Percentiles rank a stretch among this genome's conserved stretches.
phyloP scores from a whole-genome alignment of 2,329 filamentous ascomycete genomes.

The Scedosporium apiospermum region DNA sequence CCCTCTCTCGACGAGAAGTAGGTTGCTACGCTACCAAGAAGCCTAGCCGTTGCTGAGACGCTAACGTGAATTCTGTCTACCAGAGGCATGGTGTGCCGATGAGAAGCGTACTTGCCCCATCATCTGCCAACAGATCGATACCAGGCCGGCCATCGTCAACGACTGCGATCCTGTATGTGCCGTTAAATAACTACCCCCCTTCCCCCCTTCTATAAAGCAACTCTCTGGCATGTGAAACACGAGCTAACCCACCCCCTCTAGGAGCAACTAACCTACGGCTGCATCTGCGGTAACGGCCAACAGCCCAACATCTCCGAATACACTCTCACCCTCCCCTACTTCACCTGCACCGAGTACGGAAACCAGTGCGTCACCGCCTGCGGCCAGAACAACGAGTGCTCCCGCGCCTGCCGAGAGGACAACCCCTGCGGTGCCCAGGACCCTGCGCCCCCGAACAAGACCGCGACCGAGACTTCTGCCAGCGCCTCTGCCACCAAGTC shows the following conservation, averaged over 20 bases:
- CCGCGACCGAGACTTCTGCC: slow-evolving; percentile 28
- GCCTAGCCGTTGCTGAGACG: background rate
- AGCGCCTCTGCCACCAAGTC: slow-evolving; percentile 14
- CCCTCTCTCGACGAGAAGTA: slow-evolving; percentile 39
- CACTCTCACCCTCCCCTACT: slow-evolving; percentile 70
- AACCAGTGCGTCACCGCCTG: slow-evolving; percentile 57
- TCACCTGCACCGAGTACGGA: slow-evolving; percentile 62
- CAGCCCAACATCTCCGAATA: slow-evolving; percentile 68
- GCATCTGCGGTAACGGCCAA: slow-evolving; percentile 58
- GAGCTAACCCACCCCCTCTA: slow-evolving; percentile 17
- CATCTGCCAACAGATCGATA: slow-evolving; percentile 56
- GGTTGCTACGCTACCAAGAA: slow-evolving; percentile 15
- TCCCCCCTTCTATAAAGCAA: background rate
- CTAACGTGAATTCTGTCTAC: background rate
- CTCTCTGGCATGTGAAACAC: background rate
- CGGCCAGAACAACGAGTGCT: slow-evolving; percentile 46
- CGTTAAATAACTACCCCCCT: background rate
- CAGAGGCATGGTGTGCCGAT: slow-evolving; percentile 55
- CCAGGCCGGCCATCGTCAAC: slow-evolving; percentile 47
- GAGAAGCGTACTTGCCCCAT: slow-evolving; percentile 58
- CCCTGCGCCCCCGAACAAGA: slow-evolving; percentile 50
- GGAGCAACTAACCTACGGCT: slow-evolving; percentile 57
- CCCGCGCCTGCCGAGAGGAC: slow-evolving; percentile 50
- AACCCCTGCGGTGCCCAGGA: slow-evolving; percentile 64
- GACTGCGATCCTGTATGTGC: slow-evolving; percentile 54